A percentile compares a stretch with the other conserved stretches of the same genome.
phyloP scores from a whole-genome alignment of 1,284 basidiomycete genomes.

The Athelia sp. region DNA sequence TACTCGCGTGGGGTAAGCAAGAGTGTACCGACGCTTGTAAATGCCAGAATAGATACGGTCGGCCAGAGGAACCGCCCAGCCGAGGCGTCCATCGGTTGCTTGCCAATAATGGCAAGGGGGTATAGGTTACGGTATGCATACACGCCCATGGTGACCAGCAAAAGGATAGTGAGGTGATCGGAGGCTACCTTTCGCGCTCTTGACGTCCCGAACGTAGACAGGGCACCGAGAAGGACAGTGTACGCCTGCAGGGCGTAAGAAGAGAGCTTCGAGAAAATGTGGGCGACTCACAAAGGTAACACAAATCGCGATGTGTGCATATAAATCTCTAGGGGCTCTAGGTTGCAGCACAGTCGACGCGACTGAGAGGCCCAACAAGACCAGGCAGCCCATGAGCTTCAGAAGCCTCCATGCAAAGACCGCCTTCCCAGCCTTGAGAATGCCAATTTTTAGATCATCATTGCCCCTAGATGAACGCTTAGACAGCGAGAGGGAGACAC shows the following conservation, averaged over 20 bases:
- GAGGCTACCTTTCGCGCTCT: not conserved
- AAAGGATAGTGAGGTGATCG: constrained; percentile 15
- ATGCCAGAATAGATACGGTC: constrained; percentile 17
- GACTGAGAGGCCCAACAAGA: constrained; percentile 31
- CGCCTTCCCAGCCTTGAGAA: not conserved
- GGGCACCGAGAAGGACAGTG: constrained; percentile 9
- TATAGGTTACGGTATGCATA: constrained; percentile 53
- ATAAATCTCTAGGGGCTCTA: constrained; percentile 1
- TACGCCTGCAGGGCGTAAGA: constrained; percentile 9
- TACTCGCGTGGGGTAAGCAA: constrained; percentile 21
- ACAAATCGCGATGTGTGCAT: constrained; percentile 12
- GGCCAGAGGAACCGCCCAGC: constrained; percentile 24
- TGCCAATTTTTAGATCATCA: too few species aligned
- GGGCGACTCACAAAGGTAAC: constrained; percentile 8
- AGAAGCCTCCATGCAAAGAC: constrained; percentile 30
- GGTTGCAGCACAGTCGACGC: constrained; percentile 23
- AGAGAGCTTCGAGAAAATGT: not conserved
- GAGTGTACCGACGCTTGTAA: constrained; percentile 18
- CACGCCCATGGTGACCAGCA: constrained; percentile 23
- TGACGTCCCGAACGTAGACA: not conserved
- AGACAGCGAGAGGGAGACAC: too few species aligned
- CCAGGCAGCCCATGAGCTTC: constrained; percentile 29
- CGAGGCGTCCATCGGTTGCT: constrained; percentile 14
- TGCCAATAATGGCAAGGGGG: constrained; percentile 40
- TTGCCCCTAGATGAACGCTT: too few species aligned